Percentiles rank a stretch among this genome's conserved stretches.
phyloP scores from a whole-genome alignment of 2,329 filamentous ascomycete species.

The Alternaria triticimaculans region DNA sequence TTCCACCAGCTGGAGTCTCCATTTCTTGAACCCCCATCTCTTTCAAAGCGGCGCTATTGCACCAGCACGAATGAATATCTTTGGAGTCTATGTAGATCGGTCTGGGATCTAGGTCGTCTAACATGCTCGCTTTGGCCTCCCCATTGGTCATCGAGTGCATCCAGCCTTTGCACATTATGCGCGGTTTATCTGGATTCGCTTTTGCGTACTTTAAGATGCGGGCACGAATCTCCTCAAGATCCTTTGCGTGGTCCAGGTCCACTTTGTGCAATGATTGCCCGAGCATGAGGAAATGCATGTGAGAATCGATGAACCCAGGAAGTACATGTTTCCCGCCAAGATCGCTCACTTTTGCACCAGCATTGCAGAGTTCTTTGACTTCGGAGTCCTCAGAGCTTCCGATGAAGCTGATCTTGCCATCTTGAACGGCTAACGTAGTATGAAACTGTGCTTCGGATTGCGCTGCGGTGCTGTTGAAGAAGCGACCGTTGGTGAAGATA shows the following conservation, averaged over 20 bases:
- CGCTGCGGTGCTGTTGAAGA: slow-evolving; percentile 25
- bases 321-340: slow-evolving; percentile 53
- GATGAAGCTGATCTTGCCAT: slow-evolving; percentile 52
- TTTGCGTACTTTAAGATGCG: slow-evolving; percentile 56
- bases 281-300: slow-evolving; percentile 64
- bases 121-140: slow-evolving; percentile 57
- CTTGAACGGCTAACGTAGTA: slow-evolving; percentile 50
- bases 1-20: slow-evolving; percentile 59
- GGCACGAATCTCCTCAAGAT: slow-evolving; percentile 57
- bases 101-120: slow-evolving; percentile 60
- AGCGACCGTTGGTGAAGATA: slow-evolving; percentile 37
- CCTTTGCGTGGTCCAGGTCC: slow-evolving; percentile 55
- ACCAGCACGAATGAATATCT: slow-evolving; percentile 65
- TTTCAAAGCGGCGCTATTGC: slow-evolving; percentile 59
- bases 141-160: slow-evolving; percentile 63
- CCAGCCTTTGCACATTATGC: slow-evolving; percentile 62
- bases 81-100: slow-evolving; percentile 65
- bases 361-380: slow-evolving; percentile 33
- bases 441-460: slow-evolving; percentile 13
- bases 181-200: slow-evolving; percentile 53
- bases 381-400: slow-evolving; percentile 36
- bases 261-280: slow-evolving; percentile 62
- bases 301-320: slow-evolving; percentile 64
- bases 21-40: slow-evolving; percentile 59
- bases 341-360: slow-evolving; percentile 38